Conservation (phyloP, 345 rosid species). For the Syzygium aqueum region DNA sequence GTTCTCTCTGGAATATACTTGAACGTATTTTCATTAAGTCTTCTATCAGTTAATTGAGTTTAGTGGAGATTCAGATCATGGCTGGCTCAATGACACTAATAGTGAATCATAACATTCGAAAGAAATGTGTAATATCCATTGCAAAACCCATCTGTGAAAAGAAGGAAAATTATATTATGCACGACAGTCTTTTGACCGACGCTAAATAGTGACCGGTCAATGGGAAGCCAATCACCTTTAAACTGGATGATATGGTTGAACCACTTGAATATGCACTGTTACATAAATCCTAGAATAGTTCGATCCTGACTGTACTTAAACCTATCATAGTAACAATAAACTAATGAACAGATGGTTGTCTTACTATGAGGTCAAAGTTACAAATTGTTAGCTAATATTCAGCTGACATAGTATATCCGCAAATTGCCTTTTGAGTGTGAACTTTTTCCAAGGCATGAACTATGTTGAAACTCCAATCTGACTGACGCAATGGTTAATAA, state of each 20-base stretch:
- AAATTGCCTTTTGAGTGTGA: neutral
- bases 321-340: neutral
- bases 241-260: neutral
- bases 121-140: neutral
- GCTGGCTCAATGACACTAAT: neutral
- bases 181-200: neutral
- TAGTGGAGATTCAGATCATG: neutral
- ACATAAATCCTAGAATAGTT: neutral
- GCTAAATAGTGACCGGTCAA: neutral
- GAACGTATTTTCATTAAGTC: neutral
- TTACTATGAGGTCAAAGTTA: neutral
- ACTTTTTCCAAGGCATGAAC: neutral
- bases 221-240: neutral
- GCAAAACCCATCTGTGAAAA: neutral
- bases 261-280: neutral
- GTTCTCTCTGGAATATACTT: neutral
- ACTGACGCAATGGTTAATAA: neutral
- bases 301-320: neutral
- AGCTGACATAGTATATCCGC: neutral
- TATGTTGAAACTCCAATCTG: neutral
- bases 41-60: neutral
- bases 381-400: neutral
- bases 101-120: neutral
- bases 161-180: neutral
- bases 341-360: neutral